phyloP scores from a whole-genome alignment of 257 asterid genomes.

The Salvia splendens region DNA sequence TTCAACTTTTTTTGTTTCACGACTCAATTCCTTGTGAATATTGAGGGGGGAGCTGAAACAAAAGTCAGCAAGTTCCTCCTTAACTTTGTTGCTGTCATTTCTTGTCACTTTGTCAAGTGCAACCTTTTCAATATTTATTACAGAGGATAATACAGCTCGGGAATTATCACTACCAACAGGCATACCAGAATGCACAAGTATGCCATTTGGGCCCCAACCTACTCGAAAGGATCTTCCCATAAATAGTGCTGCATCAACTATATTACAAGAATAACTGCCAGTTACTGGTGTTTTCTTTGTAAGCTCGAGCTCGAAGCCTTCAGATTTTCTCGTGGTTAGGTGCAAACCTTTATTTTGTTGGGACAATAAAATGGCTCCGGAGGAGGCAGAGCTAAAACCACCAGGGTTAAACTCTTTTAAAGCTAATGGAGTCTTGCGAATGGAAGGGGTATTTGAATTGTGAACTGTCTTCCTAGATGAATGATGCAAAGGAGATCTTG shows the following conservation, averaged over 20 bases:
- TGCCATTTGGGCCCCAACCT: constrained; percentile 99
- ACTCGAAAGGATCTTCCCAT: constrained; percentile 98
- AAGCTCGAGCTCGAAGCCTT: constrained; percentile 77
- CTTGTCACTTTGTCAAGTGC: constrained; percentile 74
- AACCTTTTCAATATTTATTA: constrained; percentile 80
- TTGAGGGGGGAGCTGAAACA: constrained; percentile 78
- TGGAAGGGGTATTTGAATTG: constrained; percentile 48
- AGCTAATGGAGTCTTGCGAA: constrained; percentile 91
- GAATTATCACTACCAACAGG: constrained; percentile 65
- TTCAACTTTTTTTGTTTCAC: constrained; percentile 57
- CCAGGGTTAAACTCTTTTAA: constrained; percentile 72
- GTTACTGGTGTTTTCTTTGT: constrained; percentile 63
- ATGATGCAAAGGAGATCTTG: constrained; percentile 60
- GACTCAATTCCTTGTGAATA: constrained; percentile 77
- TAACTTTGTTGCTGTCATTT: constrained; percentile 61
- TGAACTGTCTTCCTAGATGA: constrained; percentile 41
- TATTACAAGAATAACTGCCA: constrained; percentile 60
- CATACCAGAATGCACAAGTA: constrained; percentile 88
- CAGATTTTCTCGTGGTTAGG: constrained; percentile 51
- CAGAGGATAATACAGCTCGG: constrained; percentile 62
- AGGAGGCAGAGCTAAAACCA: constrained; percentile 61
- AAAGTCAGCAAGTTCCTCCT: constrained; percentile 61
- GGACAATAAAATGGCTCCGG: constrained; percentile 75
- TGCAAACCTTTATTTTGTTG: constrained; percentile 70
- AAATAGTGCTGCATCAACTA: constrained; percentile 96